Conservation (phyloP, 1,284 basidiomycete species). For the Veloboletus limbatus region DNA sequence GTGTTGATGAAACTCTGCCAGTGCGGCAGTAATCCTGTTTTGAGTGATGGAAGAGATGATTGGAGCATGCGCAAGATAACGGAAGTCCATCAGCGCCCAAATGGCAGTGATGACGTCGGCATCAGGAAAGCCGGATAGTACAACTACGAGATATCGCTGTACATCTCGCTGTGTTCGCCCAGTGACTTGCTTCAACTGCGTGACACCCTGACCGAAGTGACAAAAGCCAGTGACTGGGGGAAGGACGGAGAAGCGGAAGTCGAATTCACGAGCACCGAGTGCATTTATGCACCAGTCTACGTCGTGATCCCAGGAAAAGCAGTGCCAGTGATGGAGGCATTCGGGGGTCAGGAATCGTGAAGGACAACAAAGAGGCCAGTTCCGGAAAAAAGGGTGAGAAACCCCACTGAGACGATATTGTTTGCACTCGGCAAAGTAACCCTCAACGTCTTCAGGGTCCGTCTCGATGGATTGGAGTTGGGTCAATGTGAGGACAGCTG, state of each 20-base stretch:
- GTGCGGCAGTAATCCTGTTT: background rate
- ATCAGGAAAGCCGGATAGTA: slow-evolving; percentile 29
- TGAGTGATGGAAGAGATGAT: slow-evolving; percentile 8
- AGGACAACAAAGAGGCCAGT: background rate
- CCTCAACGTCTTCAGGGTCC: background rate
- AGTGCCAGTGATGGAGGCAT: background rate
- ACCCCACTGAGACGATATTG: slow-evolving; percentile 4
- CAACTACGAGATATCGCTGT: slow-evolving; percentile 20
- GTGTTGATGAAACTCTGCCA: slow-evolving; percentile 10
- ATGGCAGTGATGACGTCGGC: slow-evolving; percentile 26
- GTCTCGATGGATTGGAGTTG: slow-evolving; percentile 6
- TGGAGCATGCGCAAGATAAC: slow-evolving; percentile 2
- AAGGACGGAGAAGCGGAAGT: slow-evolving; percentile 7
- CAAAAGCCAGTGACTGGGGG: background rate
- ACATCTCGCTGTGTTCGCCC: background rate
- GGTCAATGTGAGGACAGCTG: slow-evolving; percentile 18
- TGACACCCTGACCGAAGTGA: background rate
- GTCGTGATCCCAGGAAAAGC: background rate
- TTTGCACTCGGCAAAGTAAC: slow-evolving; percentile 1
- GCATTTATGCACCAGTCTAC: background rate
- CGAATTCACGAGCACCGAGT: background rate
- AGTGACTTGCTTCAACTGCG: background rate
- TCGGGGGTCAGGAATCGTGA: background rate
- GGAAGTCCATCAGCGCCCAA: slow-evolving; percentile 30
- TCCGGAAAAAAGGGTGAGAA: background rate